Percentiles rank a stretch among this genome's conserved stretches.
These are phyloP conservation scores for Kondoa subrosea DNA, from an alignment of 768 basidiomycete species.

Conservation along the genomic window DNA sequence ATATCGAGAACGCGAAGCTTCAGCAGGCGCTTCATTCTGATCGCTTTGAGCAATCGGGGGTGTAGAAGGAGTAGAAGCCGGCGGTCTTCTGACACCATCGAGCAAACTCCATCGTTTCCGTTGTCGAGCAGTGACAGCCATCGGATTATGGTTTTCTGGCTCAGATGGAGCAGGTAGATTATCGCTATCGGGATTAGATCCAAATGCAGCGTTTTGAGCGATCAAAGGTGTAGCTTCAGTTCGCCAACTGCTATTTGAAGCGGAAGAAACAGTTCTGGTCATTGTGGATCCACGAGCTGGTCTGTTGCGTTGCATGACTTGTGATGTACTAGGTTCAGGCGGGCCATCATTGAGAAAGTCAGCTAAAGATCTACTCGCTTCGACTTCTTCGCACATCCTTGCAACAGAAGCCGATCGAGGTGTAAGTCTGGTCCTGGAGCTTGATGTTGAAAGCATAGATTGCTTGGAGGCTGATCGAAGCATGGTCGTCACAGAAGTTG, in stretches of 20 bases:
- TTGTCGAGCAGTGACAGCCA: background rate
- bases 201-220: background rate
- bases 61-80: no score
- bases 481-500: background rate
- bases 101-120: conserved; percentile 19
- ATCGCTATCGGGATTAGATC: background rate
- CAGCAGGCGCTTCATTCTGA: background rate
- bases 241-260: background rate
- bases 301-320: background rate
- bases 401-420: conserved; percentile 8
- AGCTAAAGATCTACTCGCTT: conserved; percentile 3
- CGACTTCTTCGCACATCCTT: background rate
- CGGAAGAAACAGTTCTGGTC: background rate
- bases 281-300: background rate
- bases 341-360: conserved; percentile 14
- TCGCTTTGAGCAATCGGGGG: no score
- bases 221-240: background rate
- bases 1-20: background rate
- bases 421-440: background rate
- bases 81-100: no score
- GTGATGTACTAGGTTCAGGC: background rate
- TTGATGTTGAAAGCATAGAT: background rate
- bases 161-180: background rate
- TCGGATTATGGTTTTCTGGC: background rate
- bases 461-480: background rate